Percentiles rank a stretch among this genome's conserved stretches.
Conservation (phyloP, 148 eudicot species). For the Rhododendron vialii region DNA sequence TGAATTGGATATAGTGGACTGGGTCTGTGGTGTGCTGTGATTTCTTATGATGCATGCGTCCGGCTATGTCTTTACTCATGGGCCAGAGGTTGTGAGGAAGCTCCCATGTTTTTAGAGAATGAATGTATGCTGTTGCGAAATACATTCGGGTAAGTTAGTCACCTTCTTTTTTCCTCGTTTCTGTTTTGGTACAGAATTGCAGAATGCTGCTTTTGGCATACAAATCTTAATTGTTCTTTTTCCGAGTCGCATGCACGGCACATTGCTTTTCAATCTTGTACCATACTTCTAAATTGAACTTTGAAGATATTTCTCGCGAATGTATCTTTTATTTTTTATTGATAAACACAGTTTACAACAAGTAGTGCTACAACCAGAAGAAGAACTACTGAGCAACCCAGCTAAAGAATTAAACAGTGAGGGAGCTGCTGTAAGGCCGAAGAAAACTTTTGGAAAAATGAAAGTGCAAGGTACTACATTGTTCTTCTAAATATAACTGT, state of each 20-base stretch:
- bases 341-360: slow-evolving; percentile 38
- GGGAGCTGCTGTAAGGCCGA: slow-evolving; percentile 41
- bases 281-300: slow-evolving; percentile 5
- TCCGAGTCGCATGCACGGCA: background rate
- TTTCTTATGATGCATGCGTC: slow-evolving; percentile 88
- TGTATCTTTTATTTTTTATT: background rate
- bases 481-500: background rate
- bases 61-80: slow-evolving; percentile 83
- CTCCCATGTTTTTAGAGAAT: slow-evolving; percentile 74
- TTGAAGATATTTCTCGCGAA: background rate
- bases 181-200: background rate
- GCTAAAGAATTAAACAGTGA: slow-evolving; percentile 48
- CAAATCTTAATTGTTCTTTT: background rate
- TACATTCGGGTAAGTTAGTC: slow-evolving; percentile 61
- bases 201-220: background rate
- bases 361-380: slow-evolving; percentile 61
- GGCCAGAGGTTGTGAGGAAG: slow-evolving; percentile 84
- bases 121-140: slow-evolving; percentile 65
- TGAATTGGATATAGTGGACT: slow-evolving; percentile 47
- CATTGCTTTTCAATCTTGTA: background rate
- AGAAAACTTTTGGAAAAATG: slow-evolving; percentile 59
- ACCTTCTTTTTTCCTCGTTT: background rate
- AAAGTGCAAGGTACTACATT: slow-evolving; percentile 59
- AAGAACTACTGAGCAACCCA: slow-evolving; percentile 46
- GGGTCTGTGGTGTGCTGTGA: slow-evolving; percentile 76